phyloP scores from a whole-genome alignment of 2,329 filamentous ascomycete genomes.

The Aureobasidium namibiae region DNA sequence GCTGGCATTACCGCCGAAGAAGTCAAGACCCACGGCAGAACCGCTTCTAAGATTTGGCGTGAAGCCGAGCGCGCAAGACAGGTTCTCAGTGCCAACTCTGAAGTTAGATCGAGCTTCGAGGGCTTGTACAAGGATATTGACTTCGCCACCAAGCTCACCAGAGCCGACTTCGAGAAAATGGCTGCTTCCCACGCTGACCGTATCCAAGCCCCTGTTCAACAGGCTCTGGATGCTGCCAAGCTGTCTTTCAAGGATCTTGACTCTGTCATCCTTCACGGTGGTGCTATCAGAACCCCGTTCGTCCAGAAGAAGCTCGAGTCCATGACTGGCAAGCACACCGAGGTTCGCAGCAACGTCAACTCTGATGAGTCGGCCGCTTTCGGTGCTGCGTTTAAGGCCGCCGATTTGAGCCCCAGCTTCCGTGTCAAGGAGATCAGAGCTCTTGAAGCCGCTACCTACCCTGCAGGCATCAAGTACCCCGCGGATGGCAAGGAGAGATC shows the following conservation, averaged over 20 bases:
- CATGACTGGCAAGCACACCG: constrained; percentile 61
- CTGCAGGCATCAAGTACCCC: constrained; percentile 67
- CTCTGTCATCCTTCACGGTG: constrained; percentile 88
- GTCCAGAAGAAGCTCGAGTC: constrained; percentile 84
- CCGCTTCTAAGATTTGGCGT: constrained; percentile 85
- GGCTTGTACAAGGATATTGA: constrained; percentile 85
- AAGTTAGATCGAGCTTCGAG: constrained; percentile 75
- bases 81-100: constrained; percentile 84
- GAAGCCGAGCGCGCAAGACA: constrained; percentile 82
- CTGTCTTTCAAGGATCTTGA: constrained; percentile 69
- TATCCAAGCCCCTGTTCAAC: constrained; percentile 60
- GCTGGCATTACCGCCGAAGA: constrained; percentile 52
- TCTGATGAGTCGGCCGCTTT: constrained; percentile 95
- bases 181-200: constrained; percentile 59
- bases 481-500: constrained; percentile 56
- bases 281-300: constrained; percentile 83
- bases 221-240: constrained; percentile 65
- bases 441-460: constrained; percentile 67
- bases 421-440: constrained; percentile 93
- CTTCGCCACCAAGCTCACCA: constrained; percentile 82
- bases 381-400: constrained; percentile 89
- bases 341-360: constrained; percentile 90
- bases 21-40: constrained; percentile 68
- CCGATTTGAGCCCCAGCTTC: constrained; percentile 87
- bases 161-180: constrained; percentile 73